Evolutionary conservation across 306 rosid species (phyloP).

Genomic region (Datisca glomerata): DNA sequence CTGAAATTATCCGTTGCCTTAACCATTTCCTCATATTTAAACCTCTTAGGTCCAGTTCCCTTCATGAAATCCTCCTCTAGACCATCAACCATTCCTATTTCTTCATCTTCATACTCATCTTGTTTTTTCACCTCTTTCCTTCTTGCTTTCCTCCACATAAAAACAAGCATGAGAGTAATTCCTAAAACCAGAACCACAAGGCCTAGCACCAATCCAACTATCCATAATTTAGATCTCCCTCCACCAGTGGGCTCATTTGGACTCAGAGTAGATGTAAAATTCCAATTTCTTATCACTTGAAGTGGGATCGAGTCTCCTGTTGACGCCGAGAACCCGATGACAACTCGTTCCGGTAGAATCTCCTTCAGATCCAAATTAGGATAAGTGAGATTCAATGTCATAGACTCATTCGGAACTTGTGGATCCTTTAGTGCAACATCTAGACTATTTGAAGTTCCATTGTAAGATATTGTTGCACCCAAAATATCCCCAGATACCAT

Average conservation of each 20-base stretch:
- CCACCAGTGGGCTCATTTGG: background rate
- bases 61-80: conserved; percentile 1
- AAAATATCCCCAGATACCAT: conserved; percentile 3
- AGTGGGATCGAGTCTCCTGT: conserved; percentile 4
- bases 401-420: conserved; percentile 4
- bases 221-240: background rate
- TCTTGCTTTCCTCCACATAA: background rate
- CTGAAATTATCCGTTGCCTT: conserved; percentile 4
- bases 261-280: conserved; percentile 4
- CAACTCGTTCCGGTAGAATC: conserved; percentile 4
- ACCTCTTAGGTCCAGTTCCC: conserved; percentile 10
- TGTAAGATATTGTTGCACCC: conserved; percentile 5
- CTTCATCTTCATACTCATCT: conserved; percentile 8
- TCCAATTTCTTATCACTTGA: conserved; percentile 5
- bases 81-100: background rate
- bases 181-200: background rate
- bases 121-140: background rate
- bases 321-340: conserved; percentile 8
- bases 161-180: background rate
- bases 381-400: background rate
- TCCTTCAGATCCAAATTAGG: background rate
- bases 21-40: conserved; percentile 2
- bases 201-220: conserved; percentile 2
- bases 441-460: background rate
- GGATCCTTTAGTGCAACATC: conserved; percentile 3